A percentile compares a stretch with the other conserved stretches of the same genome.
Conservation (phyloP, 148 eudicot species). For the Rhododendron ferrugineum region DNA sequence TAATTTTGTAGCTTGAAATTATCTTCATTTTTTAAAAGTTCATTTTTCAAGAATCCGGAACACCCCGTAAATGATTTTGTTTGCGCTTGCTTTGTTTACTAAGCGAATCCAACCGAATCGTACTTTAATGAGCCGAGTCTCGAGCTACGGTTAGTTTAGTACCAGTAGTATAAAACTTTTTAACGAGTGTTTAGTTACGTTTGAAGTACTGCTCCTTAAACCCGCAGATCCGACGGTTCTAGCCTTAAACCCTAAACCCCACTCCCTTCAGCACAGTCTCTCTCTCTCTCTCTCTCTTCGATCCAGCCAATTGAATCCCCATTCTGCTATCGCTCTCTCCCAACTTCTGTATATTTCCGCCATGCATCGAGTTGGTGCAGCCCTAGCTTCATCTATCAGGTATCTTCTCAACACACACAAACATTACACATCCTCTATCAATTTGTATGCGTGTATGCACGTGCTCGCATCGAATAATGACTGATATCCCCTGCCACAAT, state of each 20-base stretch:
- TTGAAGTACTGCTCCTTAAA: too few relatives aligned
- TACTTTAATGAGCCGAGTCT: too few relatives aligned
- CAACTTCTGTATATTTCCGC: not conserved
- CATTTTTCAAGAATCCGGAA: too few relatives aligned
- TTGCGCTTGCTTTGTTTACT: too few relatives aligned
- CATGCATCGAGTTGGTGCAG: constrained; percentile 64
- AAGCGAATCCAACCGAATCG: too few relatives aligned
- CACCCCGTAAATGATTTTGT: too few relatives aligned
- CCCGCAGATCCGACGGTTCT: not conserved
- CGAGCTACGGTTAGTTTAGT: too few relatives aligned
- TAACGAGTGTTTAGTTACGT: too few relatives aligned
- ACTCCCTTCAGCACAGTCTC: not conserved
- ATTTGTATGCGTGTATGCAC: not conserved
- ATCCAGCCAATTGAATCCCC: not conserved
- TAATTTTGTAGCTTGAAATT: too few relatives aligned
- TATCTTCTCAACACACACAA: not conserved
- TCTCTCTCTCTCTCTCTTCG: not conserved
- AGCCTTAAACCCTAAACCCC: constrained; percentile 1
- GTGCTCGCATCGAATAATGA: not conserved
- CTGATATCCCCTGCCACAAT: not conserved
- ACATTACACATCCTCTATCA: not conserved
- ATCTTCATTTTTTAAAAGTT: too few relatives aligned
- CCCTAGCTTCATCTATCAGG: constrained; percentile 64
- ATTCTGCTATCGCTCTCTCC: not conserved
- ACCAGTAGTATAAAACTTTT: too few relatives aligned